These are phyloP conservation scores for Cyberlindnera samutprakarnensis DNA, from an alignment of 805 yeast species.

Conservation along the genomic window DNA sequence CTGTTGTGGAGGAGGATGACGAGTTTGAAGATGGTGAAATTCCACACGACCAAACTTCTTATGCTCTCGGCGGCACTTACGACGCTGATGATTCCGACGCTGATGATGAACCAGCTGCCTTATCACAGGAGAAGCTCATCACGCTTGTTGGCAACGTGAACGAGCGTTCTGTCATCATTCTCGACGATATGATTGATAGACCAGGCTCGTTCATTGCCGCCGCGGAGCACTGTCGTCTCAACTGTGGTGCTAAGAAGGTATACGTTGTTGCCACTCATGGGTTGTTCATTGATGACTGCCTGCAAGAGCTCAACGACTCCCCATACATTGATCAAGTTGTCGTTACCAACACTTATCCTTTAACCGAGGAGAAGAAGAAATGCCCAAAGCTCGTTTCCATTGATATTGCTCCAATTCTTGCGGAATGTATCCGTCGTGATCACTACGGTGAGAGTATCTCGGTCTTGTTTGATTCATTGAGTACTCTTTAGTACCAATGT, in stretches of 20 bases:
- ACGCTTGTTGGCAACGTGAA: conserved; percentile 96
- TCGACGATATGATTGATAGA: conserved; percentile 97
- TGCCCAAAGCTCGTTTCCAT: conserved; percentile 74
- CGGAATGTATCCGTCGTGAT: conserved; percentile 97
- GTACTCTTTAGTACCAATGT: conserved; percentile 35
- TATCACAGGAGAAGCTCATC: conserved; percentile 66
- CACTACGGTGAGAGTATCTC: conserved; percentile 97
- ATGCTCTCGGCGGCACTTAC: conserved; percentile 73
- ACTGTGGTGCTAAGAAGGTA: conserved; percentile 93
- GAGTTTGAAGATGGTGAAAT: no score
- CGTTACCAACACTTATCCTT: conserved; percentile 95
- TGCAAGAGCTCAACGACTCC: conserved; percentile 70
- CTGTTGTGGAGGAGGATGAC: conserved; percentile 23
- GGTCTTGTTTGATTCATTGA: conserved; percentile 82
- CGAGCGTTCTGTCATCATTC: conserved; percentile 82
- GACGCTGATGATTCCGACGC: conserved; percentile 85
- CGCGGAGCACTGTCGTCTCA: conserved; percentile 92
- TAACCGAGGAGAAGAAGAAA: conserved; percentile 50
- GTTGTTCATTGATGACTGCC: conserved; percentile 78
- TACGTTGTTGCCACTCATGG: conserved; percentile 95
- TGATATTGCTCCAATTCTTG: conserved; percentile 91
- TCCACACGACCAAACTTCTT: conserved; percentile 27
- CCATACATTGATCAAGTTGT: conserved; percentile 85
- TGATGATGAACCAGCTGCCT: conserved; percentile 54
- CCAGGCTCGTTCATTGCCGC: conserved; percentile 93